Base-by-base conservation (phyloP, 2,329 filamentous ascomycete species). In the Metarhizium robertsii region DNA sequence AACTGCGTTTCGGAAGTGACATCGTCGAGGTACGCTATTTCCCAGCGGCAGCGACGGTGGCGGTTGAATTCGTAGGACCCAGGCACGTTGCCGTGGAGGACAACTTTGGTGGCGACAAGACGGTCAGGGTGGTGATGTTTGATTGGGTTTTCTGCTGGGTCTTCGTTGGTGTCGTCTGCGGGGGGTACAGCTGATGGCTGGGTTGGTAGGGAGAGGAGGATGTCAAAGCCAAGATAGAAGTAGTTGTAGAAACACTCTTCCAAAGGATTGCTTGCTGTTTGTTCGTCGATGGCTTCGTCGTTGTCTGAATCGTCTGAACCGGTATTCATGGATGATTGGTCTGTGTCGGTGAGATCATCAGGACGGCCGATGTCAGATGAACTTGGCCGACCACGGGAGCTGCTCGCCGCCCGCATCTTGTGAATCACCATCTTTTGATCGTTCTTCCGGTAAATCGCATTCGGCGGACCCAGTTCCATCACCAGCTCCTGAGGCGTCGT, bases 1-100 rank as follows among this genome's bases (percentile, higher is more conserved):
- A 95, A 96, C 0, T 78, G 74, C 53, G 88, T 88, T 71, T 97
- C 94, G 0, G 90, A 95, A 59, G 80, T 83, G 52, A 89, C 67
- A 10, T 81, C 72, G 13, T 68, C 63, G 4, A 85, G 71, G 61
- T 86, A 86, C 48, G 73, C 69, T 53, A 96, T 85, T 53, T 85
- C 84, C 94, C 94, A 99, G 45, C 92, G 84, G 63, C 89, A 90
- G 58, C 94, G 84, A 18, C 92, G 85, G 69, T 97, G 91, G 4
- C 94, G 84, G 71, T 99, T 97, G 74, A 99, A 99, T 11, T 92
- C 89, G 68, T 96, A 97, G 1, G 91, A 96, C 0, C 94, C 94
- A 1, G 94, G 94, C 2, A 97, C 85, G 64, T 99, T 99, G 47
- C 88, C 90, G 69, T 99, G 94, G 2, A 99, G 78, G 18, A 97